phyloP scores from a whole-genome alignment of 208 protist species.

The Trypanosoma scelopori region DNA sequence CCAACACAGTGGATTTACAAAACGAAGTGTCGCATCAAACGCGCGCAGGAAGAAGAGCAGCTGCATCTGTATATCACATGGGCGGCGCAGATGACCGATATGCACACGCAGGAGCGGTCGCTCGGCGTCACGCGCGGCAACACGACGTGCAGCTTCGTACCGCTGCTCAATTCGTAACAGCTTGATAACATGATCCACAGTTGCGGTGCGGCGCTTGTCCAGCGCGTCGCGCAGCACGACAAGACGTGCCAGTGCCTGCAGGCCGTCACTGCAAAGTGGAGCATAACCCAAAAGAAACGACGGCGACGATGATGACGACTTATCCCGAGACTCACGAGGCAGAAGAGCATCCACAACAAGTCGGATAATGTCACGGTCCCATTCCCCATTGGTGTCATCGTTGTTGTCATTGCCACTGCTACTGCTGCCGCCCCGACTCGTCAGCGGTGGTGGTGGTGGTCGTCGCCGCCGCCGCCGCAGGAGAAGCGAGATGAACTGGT shows the following conservation, averaged over 20 bases:
- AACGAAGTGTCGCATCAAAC: slow-evolving; percentile 14
- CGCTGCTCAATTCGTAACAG: slow-evolving; percentile 25
- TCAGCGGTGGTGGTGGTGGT: too few relatives aligned
- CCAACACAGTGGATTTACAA: slow-evolving; percentile 37
- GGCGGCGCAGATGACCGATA: slow-evolving; percentile 1
- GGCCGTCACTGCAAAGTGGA: slow-evolving; percentile 12
- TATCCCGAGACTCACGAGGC: not conserved
- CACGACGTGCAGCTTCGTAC: slow-evolving; percentile 17
- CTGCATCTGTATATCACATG: slow-evolving; percentile 22
- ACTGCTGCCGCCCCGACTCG: too few relatives aligned
- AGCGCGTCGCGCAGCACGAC: slow-evolving; percentile 32
- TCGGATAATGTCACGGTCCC: slow-evolving; percentile 17
- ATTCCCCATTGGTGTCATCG: not conserved
- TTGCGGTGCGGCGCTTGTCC: slow-evolving; percentile 24
- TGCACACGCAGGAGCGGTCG: slow-evolving; percentile 6
- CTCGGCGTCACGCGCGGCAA: slow-evolving; percentile 4
- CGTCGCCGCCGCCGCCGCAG: not conserved
- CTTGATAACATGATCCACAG: slow-evolving; percentile 27
- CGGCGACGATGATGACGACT: not conserved
- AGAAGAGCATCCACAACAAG: slow-evolving; percentile 21
- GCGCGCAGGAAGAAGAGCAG: slow-evolving; percentile 41
- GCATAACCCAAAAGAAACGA: slow-evolving; percentile 29
- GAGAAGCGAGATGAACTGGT: slow-evolving; percentile 13
- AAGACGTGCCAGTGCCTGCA: slow-evolving; percentile 25
- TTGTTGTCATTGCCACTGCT: not conserved